Conservation (phyloP, 2,329 filamentous ascomycete species). For the Fusarium albidum region DNA sequence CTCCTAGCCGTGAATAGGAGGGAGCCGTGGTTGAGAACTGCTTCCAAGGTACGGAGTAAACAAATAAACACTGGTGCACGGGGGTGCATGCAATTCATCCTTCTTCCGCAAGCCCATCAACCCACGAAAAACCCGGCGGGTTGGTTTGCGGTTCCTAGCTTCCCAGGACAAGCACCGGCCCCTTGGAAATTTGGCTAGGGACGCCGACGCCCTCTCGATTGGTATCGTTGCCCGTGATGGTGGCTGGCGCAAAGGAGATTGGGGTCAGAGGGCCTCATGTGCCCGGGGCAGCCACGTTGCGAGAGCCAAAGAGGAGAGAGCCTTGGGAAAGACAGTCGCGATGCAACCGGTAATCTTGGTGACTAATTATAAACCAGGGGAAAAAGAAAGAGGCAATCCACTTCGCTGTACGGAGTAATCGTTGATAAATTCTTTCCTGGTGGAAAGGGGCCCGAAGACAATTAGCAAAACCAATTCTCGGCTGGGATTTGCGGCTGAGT, state of each 20-base stretch:
- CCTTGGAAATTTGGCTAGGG: conserved; percentile 25
- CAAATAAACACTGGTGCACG: too few relatives aligned
- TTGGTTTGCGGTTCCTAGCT: conserved; percentile 2
- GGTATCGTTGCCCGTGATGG: conserved; percentile 33
- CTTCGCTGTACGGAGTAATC: too few relatives aligned
- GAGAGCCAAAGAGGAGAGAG: background rate
- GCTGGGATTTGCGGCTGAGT: background rate
- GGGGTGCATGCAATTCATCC: background rate
- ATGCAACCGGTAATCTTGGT: background rate
- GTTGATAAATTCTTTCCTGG: background rate
- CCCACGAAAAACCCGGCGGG: conserved; percentile 12
- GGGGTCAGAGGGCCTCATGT: conserved; percentile 19
- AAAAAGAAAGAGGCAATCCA: background rate
- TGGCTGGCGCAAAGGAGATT: conserved; percentile 41
- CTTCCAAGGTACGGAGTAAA: conserved; percentile 5
- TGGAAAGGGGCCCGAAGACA: background rate
- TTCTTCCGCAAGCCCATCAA: conserved; percentile 6
- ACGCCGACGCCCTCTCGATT: conserved; percentile 36
- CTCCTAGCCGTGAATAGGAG: conserved; percentile 21
- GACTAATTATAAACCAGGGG: background rate
- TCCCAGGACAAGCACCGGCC: conserved; percentile 13
- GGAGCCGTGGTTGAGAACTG: conserved; percentile 32
- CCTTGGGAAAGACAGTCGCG: background rate
- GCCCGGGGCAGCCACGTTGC: conserved; percentile 16
- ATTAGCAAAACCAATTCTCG: conserved; percentile 1